Base-by-base conservation (phyloP, 2,329 filamentous ascomycete species). In the Neonectria magnoliae region DNA sequence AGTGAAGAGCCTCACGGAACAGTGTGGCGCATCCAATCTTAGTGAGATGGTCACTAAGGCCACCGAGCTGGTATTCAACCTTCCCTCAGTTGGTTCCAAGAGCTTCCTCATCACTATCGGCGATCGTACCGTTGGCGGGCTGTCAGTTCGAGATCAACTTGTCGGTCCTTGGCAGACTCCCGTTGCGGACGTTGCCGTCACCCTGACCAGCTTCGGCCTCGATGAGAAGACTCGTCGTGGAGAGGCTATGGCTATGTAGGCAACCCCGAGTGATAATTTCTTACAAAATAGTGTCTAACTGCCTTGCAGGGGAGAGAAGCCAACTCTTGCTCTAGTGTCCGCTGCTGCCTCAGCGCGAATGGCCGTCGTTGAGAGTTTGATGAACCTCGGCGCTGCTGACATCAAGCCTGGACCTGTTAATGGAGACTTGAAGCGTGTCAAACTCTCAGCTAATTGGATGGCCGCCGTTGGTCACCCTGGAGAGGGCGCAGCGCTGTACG, bases 361-460 rank as follows among this genome's bases (percentile, higher is more conserved):
- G 96, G 94, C 96, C 2, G 94, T 99, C 63, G 94, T 91, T 1
- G 96, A 99, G 81, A 93, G 92, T 64, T 84, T 99, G 65, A 90
- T 97, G 87, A 99, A 99, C 79, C 84, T 99, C 63, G 94, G 93
- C 41, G 96, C 96, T 60, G 93, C 86, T 31, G 85, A 88, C 64
- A 83, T 88, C 64, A 86, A 90, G 60, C 72, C 72, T 27, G 72
- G 72, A 8, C 59, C 68, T 31, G 72, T 74, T 33, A 74, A 73
- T 25, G 92, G 91, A 50, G 89, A 92, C 59, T 83, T 98, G 56
- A 87, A 87, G 64, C 90, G 93, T 47, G 90, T 98, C 66, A 91
- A 95, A 77, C 87, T 98, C 10, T 98, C 94, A 3, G 95, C 95
- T 54, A 98, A 99, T 82, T 99, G 95, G 95, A 98, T 98, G 96